Percentiles rank a stretch among this genome's conserved stretches.
Conservation (phyloP, 495 filamentous ascomycete species). For the Sordaria brevicollis region DNA sequence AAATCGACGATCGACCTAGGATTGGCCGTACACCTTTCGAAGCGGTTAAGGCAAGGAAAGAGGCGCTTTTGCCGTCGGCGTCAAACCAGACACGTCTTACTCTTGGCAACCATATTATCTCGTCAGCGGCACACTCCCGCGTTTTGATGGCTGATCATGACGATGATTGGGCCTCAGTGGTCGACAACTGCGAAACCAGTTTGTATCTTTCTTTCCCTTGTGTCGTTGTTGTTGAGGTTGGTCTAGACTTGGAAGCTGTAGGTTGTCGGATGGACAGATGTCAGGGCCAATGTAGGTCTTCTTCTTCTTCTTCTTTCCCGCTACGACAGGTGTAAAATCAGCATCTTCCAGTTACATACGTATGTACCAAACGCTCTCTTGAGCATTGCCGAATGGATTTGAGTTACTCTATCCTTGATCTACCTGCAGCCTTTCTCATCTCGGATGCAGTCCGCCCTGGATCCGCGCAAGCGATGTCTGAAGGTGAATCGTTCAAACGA, state of each 20-base stretch:
- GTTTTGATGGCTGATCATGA: background rate
- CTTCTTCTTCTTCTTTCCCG: too few species aligned
- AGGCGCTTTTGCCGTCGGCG: background rate
- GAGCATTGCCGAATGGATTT: background rate
- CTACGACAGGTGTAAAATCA: too few species aligned
- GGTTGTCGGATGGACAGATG: too few species aligned
- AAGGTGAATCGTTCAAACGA: background rate
- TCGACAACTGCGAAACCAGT: background rate
- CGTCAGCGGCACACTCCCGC: background rate
- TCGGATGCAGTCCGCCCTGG: background rate
- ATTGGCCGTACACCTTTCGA: background rate
- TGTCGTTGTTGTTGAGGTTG: background rate
- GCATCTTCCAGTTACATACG: too few species aligned
- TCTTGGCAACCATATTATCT: background rate
- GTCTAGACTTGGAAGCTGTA: too few species aligned
- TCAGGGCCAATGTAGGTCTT: too few species aligned
- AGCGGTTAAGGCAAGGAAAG: background rate
- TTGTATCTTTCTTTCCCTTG: background rate
- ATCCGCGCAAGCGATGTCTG: background rate
- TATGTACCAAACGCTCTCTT: background rate
- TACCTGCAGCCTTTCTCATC: background rate
- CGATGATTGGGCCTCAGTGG: background rate
- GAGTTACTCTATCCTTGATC: background rate
- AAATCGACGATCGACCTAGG: background rate
- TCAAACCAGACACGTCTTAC: background rate